Evolutionary conservation across 352 stramenopile genomes (phyloP).

Genomic region (Phytophthora europaea): DNA sequence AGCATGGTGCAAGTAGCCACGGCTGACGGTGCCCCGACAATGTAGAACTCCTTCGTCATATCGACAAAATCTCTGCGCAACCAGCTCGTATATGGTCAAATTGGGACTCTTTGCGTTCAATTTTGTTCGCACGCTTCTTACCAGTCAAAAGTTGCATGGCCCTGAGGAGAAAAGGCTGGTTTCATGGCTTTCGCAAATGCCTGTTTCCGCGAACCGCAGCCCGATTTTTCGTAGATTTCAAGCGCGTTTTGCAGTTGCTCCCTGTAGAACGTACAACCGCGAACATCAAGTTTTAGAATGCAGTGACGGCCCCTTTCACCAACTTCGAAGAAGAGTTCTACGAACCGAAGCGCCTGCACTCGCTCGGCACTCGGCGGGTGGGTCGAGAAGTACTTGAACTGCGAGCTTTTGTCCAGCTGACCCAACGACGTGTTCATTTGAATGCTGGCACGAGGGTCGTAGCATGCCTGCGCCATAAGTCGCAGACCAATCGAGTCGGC

Average conservation of each 20-base stretch:
- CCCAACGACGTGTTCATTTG: conserved; percentile 60
- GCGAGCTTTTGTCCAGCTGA: conserved; percentile 36
- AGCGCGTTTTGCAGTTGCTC: conserved; percentile 53
- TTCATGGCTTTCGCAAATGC: conserved; percentile 46
- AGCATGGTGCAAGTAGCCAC: no score
- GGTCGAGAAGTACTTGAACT: conserved; percentile 83
- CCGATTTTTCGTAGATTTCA: conserved; percentile 56
- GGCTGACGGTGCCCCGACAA: no score
- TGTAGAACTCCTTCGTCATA: no score
- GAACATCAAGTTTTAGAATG: not conserved
- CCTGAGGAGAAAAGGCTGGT: conserved; percentile 37
- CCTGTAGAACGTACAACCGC: conserved; percentile 18
- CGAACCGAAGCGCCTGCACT: conserved; percentile 54
- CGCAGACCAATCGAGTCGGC: conserved; percentile 64
- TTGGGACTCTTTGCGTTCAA: not conserved
- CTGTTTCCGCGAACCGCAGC: conserved; percentile 46
- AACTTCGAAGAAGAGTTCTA: not conserved
- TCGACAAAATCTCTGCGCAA: no score
- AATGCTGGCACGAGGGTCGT: conserved; percentile 63
- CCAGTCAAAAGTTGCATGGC: conserved; percentile 27
- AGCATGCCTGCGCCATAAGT: conserved; percentile 71
- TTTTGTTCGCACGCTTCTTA: not conserved
- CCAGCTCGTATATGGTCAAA: no score
- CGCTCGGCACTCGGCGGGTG: conserved; percentile 75
- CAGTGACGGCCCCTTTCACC: not conserved